Conservation (phyloP, 768 basidiomycete genomes). For the Russula dissimulans region DNA sequence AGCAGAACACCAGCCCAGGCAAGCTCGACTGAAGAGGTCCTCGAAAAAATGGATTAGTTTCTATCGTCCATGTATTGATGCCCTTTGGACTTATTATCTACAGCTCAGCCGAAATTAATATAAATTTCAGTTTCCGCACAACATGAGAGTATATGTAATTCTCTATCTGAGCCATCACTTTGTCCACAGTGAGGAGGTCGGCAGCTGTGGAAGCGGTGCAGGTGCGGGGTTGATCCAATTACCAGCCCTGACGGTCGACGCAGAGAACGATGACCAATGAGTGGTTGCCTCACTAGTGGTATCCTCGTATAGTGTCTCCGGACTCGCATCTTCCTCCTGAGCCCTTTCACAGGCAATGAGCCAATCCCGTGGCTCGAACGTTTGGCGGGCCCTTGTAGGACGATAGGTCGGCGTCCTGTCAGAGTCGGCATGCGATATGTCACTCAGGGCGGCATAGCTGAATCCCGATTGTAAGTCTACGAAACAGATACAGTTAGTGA, state of each 20-base stretch:
- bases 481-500: not conserved
- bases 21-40: conserved; percentile 6
- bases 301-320: not conserved
- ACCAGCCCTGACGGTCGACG: conserved; percentile 6
- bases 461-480: conserved; percentile 11
- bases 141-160: not conserved
- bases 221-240: conserved; percentile 17
- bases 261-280: conserved; percentile 14
- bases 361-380: conserved; percentile 6
- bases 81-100: not conserved
- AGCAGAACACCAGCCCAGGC: conserved; percentile 11
- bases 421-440: conserved; percentile 14
- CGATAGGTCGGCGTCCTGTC: conserved; percentile 5
- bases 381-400: conserved; percentile 4
- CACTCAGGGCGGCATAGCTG: conserved; percentile 7
- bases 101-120: not conserved
- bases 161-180: not conserved
- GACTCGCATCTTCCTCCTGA: not conserved
- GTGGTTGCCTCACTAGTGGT: not conserved
- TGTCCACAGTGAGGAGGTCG: not conserved
- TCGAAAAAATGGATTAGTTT: conserved; percentile 6
- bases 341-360: conserved; percentile 2
- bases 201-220: not conserved
- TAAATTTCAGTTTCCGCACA: not conserved
- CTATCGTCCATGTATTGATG: conserved; percentile 1